Conservation (phyloP, 768 basidiomycete species). For the Boletus huronensis region DNA sequence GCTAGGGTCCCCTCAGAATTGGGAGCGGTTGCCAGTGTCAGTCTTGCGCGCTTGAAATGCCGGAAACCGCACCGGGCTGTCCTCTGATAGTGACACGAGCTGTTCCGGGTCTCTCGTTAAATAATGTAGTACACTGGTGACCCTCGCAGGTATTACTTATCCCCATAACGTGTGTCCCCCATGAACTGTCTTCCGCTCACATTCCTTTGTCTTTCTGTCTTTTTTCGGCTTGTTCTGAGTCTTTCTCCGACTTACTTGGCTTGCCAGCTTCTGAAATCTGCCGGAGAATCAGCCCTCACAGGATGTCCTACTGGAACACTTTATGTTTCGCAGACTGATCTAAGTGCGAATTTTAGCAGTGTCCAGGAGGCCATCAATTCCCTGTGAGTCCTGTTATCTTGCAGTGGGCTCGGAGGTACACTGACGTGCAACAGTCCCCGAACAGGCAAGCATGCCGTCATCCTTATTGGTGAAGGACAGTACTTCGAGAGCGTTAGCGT, state of each 20-base stretch:
- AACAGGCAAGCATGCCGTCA: constrained; percentile 35
- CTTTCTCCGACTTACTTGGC: constrained; percentile 45
- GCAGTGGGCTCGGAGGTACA: not conserved
- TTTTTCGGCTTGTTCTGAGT: constrained; percentile 13
- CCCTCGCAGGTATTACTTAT: not conserved
- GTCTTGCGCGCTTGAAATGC: too few species aligned
- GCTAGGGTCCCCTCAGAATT: not conserved
- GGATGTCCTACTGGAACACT: constrained; percentile 60
- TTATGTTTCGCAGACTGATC: constrained; percentile 52
- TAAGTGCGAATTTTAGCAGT: constrained; percentile 41
- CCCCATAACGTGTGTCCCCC: not conserved
- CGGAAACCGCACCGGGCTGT: not conserved
- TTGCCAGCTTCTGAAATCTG: constrained; percentile 52
- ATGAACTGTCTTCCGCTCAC: constrained; percentile 10
- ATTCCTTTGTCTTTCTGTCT: constrained; percentile 3
- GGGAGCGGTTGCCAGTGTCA: too few species aligned
- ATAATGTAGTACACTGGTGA: not conserved
- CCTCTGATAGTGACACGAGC: not conserved
- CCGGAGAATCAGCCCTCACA: constrained; percentile 38
- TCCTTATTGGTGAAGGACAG: constrained; percentile 55
- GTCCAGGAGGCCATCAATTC: constrained; percentile 57
- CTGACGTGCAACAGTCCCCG: constrained; percentile 36
- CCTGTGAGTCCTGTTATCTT: constrained; percentile 39
- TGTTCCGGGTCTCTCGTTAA: too few species aligned
- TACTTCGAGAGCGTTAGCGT: constrained; percentile 62